A percentile compares a stretch with the other conserved stretches of the same genome.
Conservation (phyloP, 1,284 basidiomycete species). For the Cerrena zonata region DNA sequence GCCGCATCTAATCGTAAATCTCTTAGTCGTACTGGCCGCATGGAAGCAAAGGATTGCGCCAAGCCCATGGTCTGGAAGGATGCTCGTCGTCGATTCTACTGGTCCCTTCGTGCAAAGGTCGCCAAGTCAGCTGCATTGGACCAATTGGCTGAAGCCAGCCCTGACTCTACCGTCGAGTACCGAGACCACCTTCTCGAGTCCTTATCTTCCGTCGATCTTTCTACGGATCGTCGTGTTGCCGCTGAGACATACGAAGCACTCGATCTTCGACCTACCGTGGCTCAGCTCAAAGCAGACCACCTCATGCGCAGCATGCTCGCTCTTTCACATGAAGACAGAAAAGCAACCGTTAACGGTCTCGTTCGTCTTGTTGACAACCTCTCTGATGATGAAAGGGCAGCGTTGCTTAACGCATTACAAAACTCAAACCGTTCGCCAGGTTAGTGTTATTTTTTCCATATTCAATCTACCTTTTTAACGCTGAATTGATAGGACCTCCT, state of each 20-base stretch:
- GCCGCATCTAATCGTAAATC: conserved; percentile 11
- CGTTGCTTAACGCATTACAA: conserved; percentile 58
- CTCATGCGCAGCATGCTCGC: conserved; percentile 58
- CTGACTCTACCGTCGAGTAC: conserved; percentile 56
- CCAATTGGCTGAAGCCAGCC: conserved; percentile 55
- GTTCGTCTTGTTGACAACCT: conserved; percentile 64
- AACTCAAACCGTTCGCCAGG: conserved; percentile 49
- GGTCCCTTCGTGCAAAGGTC: conserved; percentile 80
- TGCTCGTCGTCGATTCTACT: conserved; percentile 91
- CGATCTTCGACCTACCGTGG: conserved; percentile 55
- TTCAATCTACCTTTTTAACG: neutral
- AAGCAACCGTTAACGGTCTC: conserved; percentile 64
- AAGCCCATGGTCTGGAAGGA: conserved; percentile 81
- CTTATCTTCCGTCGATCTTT: conserved; percentile 49
- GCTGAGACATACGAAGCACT: conserved; percentile 63
- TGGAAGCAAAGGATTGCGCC: conserved; percentile 96
- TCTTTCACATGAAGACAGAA: conserved; percentile 61
- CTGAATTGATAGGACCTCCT: conserved; percentile 18
- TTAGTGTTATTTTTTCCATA: conserved; percentile 15
- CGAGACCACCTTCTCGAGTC: conserved; percentile 53
- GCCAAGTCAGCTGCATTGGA: conserved; percentile 60
- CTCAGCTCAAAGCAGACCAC: conserved; percentile 60
- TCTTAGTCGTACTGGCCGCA: conserved; percentile 82
- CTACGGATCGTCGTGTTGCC: conserved; percentile 47
- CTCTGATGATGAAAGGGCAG: conserved; percentile 64